Percentiles rank a stretch among this genome's conserved stretches.
Conservation (phyloP, 495 filamentous ascomycete genomes). For the Amphirosellinia nigrospora region DNA sequence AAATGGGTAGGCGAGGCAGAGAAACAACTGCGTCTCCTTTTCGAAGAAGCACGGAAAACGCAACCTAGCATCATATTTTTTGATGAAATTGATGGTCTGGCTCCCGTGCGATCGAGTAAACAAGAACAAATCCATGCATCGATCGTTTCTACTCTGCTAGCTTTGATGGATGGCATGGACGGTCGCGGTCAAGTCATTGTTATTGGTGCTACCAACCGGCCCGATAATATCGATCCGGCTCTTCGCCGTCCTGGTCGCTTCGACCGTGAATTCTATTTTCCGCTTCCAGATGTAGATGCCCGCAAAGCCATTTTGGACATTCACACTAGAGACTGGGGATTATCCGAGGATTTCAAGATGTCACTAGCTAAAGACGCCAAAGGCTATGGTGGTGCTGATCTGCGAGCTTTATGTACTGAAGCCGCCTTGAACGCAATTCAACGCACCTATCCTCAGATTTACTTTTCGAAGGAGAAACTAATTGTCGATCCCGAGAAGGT, state of each 20-base stretch:
- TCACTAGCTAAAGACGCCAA: constrained; percentile 86
- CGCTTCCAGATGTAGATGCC: constrained; percentile 79
- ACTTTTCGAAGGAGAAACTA: constrained; percentile 87
- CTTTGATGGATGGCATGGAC: constrained; percentile 99
- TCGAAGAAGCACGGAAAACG: constrained; percentile 92
- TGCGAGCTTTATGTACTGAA: constrained; percentile 94
- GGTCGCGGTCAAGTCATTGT: constrained; percentile 97
- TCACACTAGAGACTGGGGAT: constrained; percentile 91
- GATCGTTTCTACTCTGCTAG: constrained; percentile 92
- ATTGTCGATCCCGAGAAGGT: constrained; percentile 85
- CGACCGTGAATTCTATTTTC: constrained; percentile 97
- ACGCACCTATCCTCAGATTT: constrained; percentile 93
- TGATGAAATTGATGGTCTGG: constrained; percentile 96
- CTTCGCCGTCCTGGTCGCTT: constrained; percentile 93
- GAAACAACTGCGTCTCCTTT: constrained; percentile 87
- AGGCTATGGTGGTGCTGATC: constrained; percentile 94
- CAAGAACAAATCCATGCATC: constrained; percentile 98
- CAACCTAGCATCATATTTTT: constrained; percentile 99
- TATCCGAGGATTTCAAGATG: constrained; percentile 78
- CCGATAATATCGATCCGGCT: constrained; percentile 95
- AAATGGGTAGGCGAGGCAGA: constrained; percentile 99
- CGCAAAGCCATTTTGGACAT: constrained; percentile 90
- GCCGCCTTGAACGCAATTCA: constrained; percentile 99
- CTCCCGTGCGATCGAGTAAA: constrained; percentile 93
- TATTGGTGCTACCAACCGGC: constrained; percentile 96